Base-by-base conservation (phyloP, 2,329 filamentous ascomycete genomes). In the Aureobasidium uvarum region DNA sequence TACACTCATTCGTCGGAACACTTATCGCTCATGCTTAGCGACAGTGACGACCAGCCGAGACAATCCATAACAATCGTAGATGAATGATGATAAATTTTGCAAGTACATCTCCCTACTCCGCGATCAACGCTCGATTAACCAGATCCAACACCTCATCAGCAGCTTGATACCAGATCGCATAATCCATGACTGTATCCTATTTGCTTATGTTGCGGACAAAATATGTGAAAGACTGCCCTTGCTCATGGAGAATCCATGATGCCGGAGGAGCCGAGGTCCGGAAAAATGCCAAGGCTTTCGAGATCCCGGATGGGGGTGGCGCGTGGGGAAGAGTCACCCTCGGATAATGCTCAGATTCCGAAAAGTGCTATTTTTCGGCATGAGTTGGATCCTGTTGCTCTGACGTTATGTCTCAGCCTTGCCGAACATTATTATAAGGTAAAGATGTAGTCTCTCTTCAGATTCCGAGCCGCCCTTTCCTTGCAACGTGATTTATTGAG, bases 401-500 rank as follows among this genome's bases (percentile, higher is more conserved):
- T 56, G 52, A 56, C 52, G 52, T 56, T 41, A 56, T 56, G 36
- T 56, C 36, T 56, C 51, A 38, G 51, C 48, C 11, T 54, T 36
- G 11, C 28, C 10, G 5, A 11, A 6, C 20, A n/a, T 23, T 23
- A 23, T 25, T 36, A 38, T 54, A 54, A 54, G 31, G 51, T 14
- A 13, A 18, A 54, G 51, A 14, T 33, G 28, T 28, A 16, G 31
- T 31, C 25, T 18, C 16, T 23, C n/a, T 58, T 20, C 10, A 13
- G 16, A 11, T 38, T 3, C 31, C 16, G 8, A n/a, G 3, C 25
- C 11, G 10, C 31, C 25, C 48, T 33, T 28, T 31, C 48, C 3
- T 7, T 1, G 5, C 25, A 46, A 18, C 48, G 16, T 33, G 14
- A 33, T 18, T 50, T 2, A n/a, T 1, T 33, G 1, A 33, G n/a